Base-by-base conservation (phyloP, 2,329 filamentous ascomycete genomes). In the Nemania sp. region DNA sequence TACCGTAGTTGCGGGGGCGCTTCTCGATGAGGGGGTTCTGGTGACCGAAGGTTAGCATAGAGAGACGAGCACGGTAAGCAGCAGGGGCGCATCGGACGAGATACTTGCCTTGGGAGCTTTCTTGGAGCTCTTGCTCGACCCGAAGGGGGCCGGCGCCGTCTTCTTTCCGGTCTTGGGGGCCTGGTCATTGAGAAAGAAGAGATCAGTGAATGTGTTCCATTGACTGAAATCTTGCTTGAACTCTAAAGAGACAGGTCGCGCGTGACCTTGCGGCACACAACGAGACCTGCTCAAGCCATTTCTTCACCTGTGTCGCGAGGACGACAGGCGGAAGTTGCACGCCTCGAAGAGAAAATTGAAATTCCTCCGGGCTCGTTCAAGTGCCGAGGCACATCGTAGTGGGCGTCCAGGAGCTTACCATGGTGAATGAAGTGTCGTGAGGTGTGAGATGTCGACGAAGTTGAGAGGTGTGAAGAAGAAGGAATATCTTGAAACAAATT, bases 161-260 rank as follows among this genome's bases (percentile, higher is more conserved):
- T 97, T 98, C 91, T 97, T 98, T 86, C 92, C 92, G 77, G 85
- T 79, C 86, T 98, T 99, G 79, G 94, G 91, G 90, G 95, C 92
- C 95, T 98, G 85, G 55, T 98, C 93, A 98, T 98, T 95, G 94
- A 98, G 94, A 92, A 96, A 95, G 90, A 96, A 92, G 89, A 91
- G 83, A 92, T 96, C 90, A 97, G 92, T 90, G 81, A 86, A 84
- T 87, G 86, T 88, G 86, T 89, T 89, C 84, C 85, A 88, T 87
- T 81, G 81, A 82, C 81, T 83, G 84, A 79, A 77, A 84, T 90
- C 89, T 92, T 90, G 88, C 89, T 87, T 90, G 81, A 90, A 90
- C 92, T 96, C 92, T 96, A 96, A 82, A 89, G 91, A 95, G 90
- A 84, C 80, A 64, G 60, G 62, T 66, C 79, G 75, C 69, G 74